Percentiles rank a stretch among this genome's conserved stretches.
Conservation (phyloP, 1,139 yeast species). For the Debaryomycetaceae sp. region DNA sequence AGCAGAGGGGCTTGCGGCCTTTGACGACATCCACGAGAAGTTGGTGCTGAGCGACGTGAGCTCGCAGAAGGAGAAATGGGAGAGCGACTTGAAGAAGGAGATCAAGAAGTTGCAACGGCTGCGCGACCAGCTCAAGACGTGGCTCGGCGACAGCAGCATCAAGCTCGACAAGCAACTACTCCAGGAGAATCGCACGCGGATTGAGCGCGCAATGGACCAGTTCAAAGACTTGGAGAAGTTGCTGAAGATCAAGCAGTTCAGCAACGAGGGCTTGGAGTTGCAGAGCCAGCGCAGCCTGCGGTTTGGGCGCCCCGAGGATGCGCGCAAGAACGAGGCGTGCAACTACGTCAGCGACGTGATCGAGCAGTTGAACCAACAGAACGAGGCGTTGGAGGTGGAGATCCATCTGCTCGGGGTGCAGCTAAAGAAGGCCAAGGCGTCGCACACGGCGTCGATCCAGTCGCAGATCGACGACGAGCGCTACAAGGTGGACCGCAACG, state of each 20-base stretch:
- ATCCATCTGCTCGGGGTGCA: conserved; percentile 50
- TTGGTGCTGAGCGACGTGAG: conserved; percentile 76
- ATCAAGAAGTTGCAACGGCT: conserved; percentile 91
- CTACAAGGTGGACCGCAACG: conserved; percentile 69
- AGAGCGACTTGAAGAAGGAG: conserved; percentile 89
- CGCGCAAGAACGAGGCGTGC: conserved; percentile 64
- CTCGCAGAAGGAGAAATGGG: conserved; percentile 91
- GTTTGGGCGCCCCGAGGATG: conserved; percentile 54
- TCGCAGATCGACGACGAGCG: conserved; percentile 56
- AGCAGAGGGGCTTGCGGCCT: conserved; percentile 84
- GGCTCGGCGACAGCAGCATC: conserved; percentile 91
- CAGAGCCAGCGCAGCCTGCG: conserved; percentile 40
- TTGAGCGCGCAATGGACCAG: conserved; percentile 94
- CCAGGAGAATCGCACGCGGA: conserved; percentile 74
- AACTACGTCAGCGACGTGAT: conserved; percentile 69
- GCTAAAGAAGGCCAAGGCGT: conserved; percentile 50
- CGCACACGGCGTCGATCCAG: conserved; percentile 34
- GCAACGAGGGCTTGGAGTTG: conserved; percentile 86
- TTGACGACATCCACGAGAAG: conserved; percentile 85
- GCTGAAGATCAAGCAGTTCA: conserved; percentile 92
- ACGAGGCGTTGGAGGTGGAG: conserved; percentile 75
- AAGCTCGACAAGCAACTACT: conserved; percentile 77
- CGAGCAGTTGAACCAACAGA: conserved; percentile 81
- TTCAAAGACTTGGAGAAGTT: conserved; percentile 93
- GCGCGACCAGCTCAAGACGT: conserved; percentile 92